Evolutionary conservation across 2,329 filamentous ascomycete genomes (phyloP), one percentile per base, ranked within the genome.

Genomic region (Colletotrichum spaethianum): DNA sequence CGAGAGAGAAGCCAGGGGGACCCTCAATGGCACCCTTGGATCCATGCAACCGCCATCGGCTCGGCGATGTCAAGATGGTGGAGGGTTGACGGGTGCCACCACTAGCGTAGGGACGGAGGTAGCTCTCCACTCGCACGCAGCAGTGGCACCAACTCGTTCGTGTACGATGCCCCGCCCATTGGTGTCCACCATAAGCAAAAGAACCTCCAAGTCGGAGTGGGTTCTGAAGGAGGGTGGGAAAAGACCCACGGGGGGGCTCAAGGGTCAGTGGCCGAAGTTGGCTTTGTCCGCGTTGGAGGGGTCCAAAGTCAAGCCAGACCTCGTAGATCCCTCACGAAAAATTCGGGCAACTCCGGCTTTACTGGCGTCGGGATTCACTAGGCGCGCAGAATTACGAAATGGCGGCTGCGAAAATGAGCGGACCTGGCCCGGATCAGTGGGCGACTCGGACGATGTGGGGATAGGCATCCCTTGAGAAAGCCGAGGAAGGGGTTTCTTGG

Each of bases 11-110:
- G 44, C 55, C 23, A 50, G 50, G 57, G 57, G 55, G 42, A 33
- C 23, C 33, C 33, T 16, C 53, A 23, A 20, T 18, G 18, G 20
- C 33, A 38, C 42, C 5, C 33, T 36, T 40, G 26, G 55, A n/a
- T 6, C 60, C 69, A 38, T 64, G 59, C 20, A 69, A 64, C 36
- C 52, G 46, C 52, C 65, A 60, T 72, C 44, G 69, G 69, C 59
- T 69, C 59, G 59, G 69, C 65, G 65, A 72, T 55, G 65, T 31
- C 42, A 53, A 42, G 20, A 50, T 33, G 20, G 48, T 56, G 48
- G n/a, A 67, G 33, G 63, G 38, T 57, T 56, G 50, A 46, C 26
- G 40, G 42, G 55, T 70, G 62, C 20, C 50, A 68, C 42, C 12
- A 46, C 42, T 68, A 63, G 57, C n/a, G 42, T 42, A 57, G 31